Evolutionary conservation across 1,139 yeast species (phyloP), one percentile per base, ranked within the genome.

Genomic region (Kurtzmaniella quercitrusa): DNA sequence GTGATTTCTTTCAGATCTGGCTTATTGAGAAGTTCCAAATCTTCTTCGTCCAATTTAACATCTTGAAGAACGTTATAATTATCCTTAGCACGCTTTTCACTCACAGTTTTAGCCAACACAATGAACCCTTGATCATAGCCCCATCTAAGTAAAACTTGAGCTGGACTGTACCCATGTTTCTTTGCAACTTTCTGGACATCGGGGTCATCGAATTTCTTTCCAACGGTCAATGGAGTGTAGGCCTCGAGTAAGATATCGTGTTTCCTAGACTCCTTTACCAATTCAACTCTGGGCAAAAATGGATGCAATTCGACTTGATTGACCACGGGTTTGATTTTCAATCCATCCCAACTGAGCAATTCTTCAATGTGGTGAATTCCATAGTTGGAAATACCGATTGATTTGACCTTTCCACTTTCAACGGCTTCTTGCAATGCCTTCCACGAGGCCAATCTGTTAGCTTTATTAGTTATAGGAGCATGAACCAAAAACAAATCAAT

Each of bases 231-330:
- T 1, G 73, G 73, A 15, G 71, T 61, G 44, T 63, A 68, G 0
- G 73, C 73, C 50, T 68, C 72, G 9, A 66, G 68, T 3, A 49
- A 52, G 19, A 68, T 63, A 14, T 56, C 57, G 12, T 62, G 50
- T 7, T 41, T 38, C 40, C 67, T 62, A 48, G 85, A 81, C 61
- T 65, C 82, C 34, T 75, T 73, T 3, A 79, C 78, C 43, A 85
- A 63, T 34, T 83, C 83, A 33, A 68, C 66, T 53, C 88, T 70
- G 85, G 81, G 82, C 45, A 82, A 70, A 88, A 89, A 85, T 1
- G 91, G 93, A 48, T 86, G 81, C 16, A 84, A 75, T 60, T 84
- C 91, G 48, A 85, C 75, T 58, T 82, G 85, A 54, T 83, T 78
- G 9, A 79, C 77, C 9, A 56, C 82, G 0, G 91, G 91, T 47